Conservation (phyloP, 352 stramenopile genomes). For the Globisporangium ultimum region DNA sequence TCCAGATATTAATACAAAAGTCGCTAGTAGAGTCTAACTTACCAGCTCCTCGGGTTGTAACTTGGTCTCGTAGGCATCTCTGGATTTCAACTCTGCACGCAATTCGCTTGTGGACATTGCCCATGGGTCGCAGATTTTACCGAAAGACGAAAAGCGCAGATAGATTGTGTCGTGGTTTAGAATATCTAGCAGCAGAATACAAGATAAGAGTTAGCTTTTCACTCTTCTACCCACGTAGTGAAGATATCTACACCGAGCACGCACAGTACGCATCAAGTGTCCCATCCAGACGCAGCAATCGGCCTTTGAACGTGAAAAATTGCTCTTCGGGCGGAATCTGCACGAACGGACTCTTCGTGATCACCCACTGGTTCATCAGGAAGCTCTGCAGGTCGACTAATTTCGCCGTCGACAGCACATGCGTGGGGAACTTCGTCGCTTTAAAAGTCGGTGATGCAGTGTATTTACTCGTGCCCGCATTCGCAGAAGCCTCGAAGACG, state of each 20-base stretch:
- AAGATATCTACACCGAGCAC: constrained; percentile 1
- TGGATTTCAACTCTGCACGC: constrained; percentile 45
- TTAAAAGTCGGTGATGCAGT: constrained; percentile 30
- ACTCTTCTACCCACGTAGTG: no score
- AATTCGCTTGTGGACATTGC: constrained; percentile 79
- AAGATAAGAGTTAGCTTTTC: no score
- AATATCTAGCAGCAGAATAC: constrained; percentile 34
- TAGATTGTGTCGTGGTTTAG: constrained; percentile 70
- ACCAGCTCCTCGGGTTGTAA: constrained; percentile 68
- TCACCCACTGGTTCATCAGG: constrained; percentile 54
- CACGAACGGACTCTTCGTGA: constrained; percentile 53
- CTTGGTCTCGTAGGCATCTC: constrained; percentile 59
- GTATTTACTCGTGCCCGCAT: constrained; percentile 4
- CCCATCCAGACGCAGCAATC: constrained; percentile 56
- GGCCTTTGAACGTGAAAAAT: constrained; percentile 74
- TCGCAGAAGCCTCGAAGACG: constrained; percentile 17
- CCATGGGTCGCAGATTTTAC: constrained; percentile 65
- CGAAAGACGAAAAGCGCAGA: constrained; percentile 57
- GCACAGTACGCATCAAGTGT: constrained; percentile 63
- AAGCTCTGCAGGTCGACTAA: constrained; percentile 54
- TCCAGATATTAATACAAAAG: no score
- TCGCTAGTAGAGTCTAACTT: not conserved
- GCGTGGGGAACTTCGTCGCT: constrained; percentile 51
- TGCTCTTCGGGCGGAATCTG: constrained; percentile 42
- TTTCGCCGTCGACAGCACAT: constrained; percentile 33